Percentiles rank a stretch among this genome's conserved stretches.
phyloP scores from a whole-genome alignment of 208 protist genomes.

The Trypanosoma boissoni region DNA sequence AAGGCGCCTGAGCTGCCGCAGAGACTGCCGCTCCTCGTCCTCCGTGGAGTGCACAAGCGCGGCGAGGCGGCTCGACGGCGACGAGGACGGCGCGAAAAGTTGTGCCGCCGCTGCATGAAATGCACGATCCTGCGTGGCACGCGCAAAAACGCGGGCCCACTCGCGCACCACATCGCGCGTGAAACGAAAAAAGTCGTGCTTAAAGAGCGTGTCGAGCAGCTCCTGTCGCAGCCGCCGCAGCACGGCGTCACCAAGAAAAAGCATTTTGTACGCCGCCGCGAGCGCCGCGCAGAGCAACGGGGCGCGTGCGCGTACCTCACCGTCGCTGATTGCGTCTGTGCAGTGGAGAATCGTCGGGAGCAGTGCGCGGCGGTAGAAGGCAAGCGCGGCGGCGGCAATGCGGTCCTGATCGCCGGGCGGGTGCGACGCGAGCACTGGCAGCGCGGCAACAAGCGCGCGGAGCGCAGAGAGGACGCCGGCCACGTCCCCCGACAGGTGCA shows the following conservation, averaged over 20 bases:
- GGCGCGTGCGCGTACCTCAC: slow-evolving; percentile 27
- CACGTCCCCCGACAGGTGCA: slow-evolving; percentile 23
- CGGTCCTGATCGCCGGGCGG: slow-evolving; percentile 24
- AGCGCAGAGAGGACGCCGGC: slow-evolving; percentile 20
- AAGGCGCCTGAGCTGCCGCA: slow-evolving; percentile 29
- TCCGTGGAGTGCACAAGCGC: slow-evolving; percentile 38
- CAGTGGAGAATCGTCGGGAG: slow-evolving; percentile 35
- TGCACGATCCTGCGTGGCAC: slow-evolving; percentile 22
- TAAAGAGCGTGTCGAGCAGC: slow-evolving; percentile 34
- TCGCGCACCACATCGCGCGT: slow-evolving; percentile 31
- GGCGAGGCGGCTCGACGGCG: slow-evolving; percentile 25
- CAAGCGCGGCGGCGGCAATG: slow-evolving; percentile 27
- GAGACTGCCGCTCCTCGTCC: slow-evolving; percentile 36
- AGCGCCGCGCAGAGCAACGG: slow-evolving; percentile 37
- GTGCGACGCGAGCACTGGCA: slow-evolving; percentile 12
- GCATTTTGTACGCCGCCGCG: slow-evolving; percentile 22
- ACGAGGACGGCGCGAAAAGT: slow-evolving; percentile 18
- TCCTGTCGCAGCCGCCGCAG: slow-evolving; percentile 40
- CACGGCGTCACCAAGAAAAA: slow-evolving; percentile 20
- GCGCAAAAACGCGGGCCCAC: slow-evolving; percentile 37
- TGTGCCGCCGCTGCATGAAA: slow-evolving; percentile 21
- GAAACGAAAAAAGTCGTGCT: slow-evolving; percentile 47
- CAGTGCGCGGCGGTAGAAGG: slow-evolving; percentile 32
- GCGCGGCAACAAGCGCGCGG: slow-evolving; percentile 21
- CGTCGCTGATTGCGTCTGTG: slow-evolving; percentile 39